phyloP scores from a whole-genome alignment of 73 alveolate species.

The Blepharisma stoltei region DNA sequence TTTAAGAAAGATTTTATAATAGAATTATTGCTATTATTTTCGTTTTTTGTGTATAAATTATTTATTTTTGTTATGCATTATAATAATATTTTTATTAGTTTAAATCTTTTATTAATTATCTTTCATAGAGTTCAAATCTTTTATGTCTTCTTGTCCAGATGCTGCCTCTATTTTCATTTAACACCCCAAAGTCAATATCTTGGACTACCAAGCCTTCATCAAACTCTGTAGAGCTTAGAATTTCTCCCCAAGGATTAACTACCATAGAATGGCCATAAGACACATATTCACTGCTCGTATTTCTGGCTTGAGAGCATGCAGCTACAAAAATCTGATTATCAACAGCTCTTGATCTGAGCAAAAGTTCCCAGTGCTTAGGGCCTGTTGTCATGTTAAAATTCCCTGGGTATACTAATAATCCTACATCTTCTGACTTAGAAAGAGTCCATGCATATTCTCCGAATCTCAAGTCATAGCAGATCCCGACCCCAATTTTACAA shows the following conservation, averaged over 20 bases:
- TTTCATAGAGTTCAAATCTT: background rate
- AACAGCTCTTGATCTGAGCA: constrained; percentile 88
- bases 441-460: constrained; percentile 86
- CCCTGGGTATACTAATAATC: constrained; percentile 86
- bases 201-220: constrained; percentile 9
- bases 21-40: too few relatives aligned
- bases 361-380: constrained; percentile 88
- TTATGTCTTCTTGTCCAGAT: background rate
- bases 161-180: background rate
- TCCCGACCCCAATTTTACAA: constrained; percentile 93
- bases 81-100: too few relatives aligned
- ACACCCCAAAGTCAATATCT: constrained; percentile 10
- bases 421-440: constrained; percentile 67
- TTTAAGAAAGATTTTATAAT: too few relatives aligned
- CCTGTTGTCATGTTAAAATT: constrained; percentile 91
- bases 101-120: too few relatives aligned
- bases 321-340: constrained; percentile 83
- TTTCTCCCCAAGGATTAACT: constrained; percentile 84
- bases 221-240: constrained; percentile 50
- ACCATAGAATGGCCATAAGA: constrained; percentile 84
- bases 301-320: constrained; percentile 88
- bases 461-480: constrained; percentile 93
- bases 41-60: too few relatives aligned
- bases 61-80: too few relatives aligned
- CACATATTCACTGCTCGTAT: constrained; percentile 61